phyloP scores from a whole-genome alignment of 805 yeast genomes.

The Candida namnaoensis region DNA sequence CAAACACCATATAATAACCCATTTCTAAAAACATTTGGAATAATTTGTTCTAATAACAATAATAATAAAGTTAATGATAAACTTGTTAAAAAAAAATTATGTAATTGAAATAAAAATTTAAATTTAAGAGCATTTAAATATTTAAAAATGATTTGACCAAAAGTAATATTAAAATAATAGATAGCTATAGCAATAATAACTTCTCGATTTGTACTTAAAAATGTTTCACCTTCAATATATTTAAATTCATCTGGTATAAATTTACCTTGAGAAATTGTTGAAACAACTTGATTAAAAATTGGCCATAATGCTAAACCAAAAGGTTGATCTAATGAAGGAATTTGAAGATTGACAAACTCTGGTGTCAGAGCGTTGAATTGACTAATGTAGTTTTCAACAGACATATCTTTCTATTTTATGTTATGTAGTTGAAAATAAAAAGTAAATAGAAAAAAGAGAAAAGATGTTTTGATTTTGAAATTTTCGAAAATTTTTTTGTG shows the following conservation, averaged over 20 bases:
- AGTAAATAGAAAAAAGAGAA: too few species aligned
- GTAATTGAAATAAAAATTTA: conserved; percentile 73
- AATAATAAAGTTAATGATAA: conserved; percentile 58
- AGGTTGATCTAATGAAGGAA: conserved; percentile 64
- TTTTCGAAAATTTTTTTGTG: too few species aligned
- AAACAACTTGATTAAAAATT: conserved; percentile 40
- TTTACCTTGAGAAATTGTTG: conserved; percentile 36
- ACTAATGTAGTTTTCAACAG: conserved; percentile 5
- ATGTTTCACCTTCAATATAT: conserved; percentile 57
- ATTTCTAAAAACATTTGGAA: conserved; percentile 65
- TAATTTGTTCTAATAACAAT: conserved; percentile 73
- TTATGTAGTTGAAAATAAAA: too few species aligned
- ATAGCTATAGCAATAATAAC: conserved; percentile 49
- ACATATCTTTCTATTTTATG: too few species aligned
- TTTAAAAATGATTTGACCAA: conserved; percentile 65
- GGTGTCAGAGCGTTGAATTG: conserved; percentile 31
- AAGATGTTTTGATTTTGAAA: too few species aligned
- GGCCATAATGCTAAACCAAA: conserved; percentile 73
- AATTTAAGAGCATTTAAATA: conserved; percentile 61
- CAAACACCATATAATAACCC: conserved; percentile 86
- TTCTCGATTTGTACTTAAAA: conserved; percentile 55
- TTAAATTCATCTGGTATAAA: conserved; percentile 61
- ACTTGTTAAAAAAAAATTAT: conserved; percentile 67
- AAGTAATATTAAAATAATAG: conserved; percentile 79
- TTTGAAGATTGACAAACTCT: conserved; percentile 25